Percentiles rank a stretch among this genome's conserved stretches.
Evolutionary conservation across 805 yeast species (phyloP).

Genomic region (Tetrapisispora namnaoensis): DNA sequence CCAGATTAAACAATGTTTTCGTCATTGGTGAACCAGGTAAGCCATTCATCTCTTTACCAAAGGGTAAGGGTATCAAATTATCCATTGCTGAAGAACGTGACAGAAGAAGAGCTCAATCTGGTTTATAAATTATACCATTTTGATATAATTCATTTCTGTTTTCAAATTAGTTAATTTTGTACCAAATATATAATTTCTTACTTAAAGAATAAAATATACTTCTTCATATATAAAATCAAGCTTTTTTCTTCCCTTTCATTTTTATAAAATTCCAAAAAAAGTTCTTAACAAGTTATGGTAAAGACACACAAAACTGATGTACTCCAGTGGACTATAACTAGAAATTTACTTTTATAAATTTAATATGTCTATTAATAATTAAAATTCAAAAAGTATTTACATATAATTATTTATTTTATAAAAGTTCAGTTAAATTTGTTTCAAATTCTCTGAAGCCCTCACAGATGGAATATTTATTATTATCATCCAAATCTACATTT

Average conservation of each 20-base stretch:
- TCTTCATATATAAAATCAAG: conserved; percentile 5
- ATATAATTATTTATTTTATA: background rate
- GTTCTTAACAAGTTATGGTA: background rate
- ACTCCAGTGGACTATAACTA: background rate
- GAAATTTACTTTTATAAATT: no score
- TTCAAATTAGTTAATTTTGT: conserved; percentile 7
- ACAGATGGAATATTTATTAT: conserved; percentile 20
- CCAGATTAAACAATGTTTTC: conserved; percentile 89
- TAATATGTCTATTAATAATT: no score
- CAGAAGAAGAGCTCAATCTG: conserved; percentile 85
- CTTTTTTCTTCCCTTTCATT: background rate
- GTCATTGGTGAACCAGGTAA: conserved; percentile 93
- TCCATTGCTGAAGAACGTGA: conserved; percentile 96
- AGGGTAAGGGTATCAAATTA: conserved; percentile 98
- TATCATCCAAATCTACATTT: conserved; percentile 17
- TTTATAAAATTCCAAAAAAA: background rate
- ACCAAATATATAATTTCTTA: conserved; percentile 13
- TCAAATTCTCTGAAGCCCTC: conserved; percentile 29
- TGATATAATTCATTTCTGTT: conserved; percentile 4
- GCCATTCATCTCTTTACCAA: conserved; percentile 91
- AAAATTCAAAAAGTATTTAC: background rate
- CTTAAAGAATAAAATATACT: conserved; percentile 10
- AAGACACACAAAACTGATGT: background rate
- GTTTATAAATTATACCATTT: conserved; percentile 33
- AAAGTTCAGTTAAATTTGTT: conserved; percentile 1